Conservation (phyloP, 306 rosid genomes). For the Phaseolus lunatus region DNA sequence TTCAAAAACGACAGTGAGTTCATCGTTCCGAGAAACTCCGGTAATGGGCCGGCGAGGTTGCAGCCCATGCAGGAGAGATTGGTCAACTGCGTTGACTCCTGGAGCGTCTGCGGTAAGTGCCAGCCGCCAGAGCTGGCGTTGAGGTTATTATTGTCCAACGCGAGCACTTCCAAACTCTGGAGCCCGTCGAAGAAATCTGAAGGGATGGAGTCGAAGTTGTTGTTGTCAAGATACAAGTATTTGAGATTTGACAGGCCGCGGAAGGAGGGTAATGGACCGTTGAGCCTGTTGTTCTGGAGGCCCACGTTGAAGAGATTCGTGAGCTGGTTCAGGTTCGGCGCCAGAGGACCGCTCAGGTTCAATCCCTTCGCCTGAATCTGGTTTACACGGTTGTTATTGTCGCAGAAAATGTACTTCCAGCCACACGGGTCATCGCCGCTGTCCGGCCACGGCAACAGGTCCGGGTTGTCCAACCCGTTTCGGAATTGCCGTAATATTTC, state of each 20-base stretch:
- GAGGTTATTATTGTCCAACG: constrained; percentile 68
- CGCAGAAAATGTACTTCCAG: constrained; percentile 77
- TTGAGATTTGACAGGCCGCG: constrained; percentile 59
- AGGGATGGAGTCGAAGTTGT: constrained; percentile 81
- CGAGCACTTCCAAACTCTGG: constrained; percentile 63
- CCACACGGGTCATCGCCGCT: constrained; percentile 78
- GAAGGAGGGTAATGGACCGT: constrained; percentile 75
- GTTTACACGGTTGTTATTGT: constrained; percentile 50
- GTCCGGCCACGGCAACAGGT: constrained; percentile 80
- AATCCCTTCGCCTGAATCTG: constrained; percentile 84
- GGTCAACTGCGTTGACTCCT: constrained; percentile 60
- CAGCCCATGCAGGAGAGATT: constrained; percentile 71
- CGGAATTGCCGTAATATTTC: constrained; percentile 66
- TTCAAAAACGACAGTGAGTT: constrained; percentile 65
- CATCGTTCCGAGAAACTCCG: constrained; percentile 72
- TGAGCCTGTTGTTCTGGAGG: constrained; percentile 70
- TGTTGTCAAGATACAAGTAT: constrained; percentile 66
- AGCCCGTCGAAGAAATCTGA: constrained; percentile 76
- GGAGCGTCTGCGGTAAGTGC: constrained; percentile 62
- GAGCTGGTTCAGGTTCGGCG: constrained; percentile 71
- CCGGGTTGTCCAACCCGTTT: constrained; percentile 66
- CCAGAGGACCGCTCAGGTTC: constrained; percentile 74
- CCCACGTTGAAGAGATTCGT: constrained; percentile 72
- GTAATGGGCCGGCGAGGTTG: constrained; percentile 78
- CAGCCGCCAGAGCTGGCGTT: constrained; percentile 78